These are phyloP conservation scores for Microcyclospora tardicrescens DNA, from an alignment of 2,329 filamentous ascomycete species.

Conservation along the genomic window DNA sequence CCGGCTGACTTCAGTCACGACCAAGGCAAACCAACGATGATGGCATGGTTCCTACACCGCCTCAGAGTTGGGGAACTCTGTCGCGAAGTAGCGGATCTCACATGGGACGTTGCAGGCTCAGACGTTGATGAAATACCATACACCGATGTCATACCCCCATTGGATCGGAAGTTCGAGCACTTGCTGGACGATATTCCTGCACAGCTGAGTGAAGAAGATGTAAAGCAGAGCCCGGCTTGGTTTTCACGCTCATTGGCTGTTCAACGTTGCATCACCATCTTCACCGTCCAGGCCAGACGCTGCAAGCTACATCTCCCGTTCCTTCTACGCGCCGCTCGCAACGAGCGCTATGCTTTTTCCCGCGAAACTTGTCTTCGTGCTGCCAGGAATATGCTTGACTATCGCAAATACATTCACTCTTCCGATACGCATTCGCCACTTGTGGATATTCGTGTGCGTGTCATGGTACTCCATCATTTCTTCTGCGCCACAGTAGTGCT, in stretches of 20 bases:
- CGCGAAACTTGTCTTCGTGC: slow-evolving; percentile 11
- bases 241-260: no score
- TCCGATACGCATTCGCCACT: neutral
- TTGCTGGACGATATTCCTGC: slow-evolving; percentile 9
- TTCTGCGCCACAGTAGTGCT: slow-evolving; percentile 16
- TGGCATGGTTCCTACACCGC: slow-evolving; percentile 34
- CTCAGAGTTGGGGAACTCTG: slow-evolving; percentile 29
- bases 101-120: slow-evolving; percentile 11
- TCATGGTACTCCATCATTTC: slow-evolving; percentile 10
- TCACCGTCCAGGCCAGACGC: slow-evolving; percentile 11
- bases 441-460: neutral
- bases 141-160: slow-evolving; percentile 4
- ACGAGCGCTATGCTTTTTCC: slow-evolving; percentile 10
- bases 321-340: slow-evolving; percentile 11
- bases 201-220: neutral
- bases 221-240: slow-evolving; percentile 1
- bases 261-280: slow-evolving; percentile 8
- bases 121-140: slow-evolving; percentile 8
- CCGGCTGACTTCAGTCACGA: slow-evolving; percentile 15
- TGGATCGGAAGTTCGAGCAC: slow-evolving; percentile 11
- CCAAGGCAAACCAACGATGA: slow-evolving; percentile 27
- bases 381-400: slow-evolving; percentile 10
- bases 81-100: slow-evolving; percentile 27
- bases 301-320: slow-evolving; percentile 19
- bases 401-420: neutral